Conservation (phyloP, 306 rosid species). For the Acmispon strigosus region DNA sequence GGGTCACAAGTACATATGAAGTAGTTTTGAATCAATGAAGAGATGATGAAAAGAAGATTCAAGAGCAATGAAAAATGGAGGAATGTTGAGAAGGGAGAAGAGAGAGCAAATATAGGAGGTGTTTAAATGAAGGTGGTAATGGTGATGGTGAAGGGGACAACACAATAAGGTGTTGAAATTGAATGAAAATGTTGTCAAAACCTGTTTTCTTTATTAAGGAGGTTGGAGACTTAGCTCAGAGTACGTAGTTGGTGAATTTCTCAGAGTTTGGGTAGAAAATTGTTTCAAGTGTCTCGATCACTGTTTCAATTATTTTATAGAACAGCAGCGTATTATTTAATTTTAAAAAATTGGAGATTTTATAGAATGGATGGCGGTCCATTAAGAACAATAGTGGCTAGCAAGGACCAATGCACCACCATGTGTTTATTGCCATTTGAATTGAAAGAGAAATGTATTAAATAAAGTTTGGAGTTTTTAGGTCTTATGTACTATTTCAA, state of each 20-base stretch:
- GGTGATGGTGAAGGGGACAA: slow-evolving; percentile 30
- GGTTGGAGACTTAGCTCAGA: slow-evolving; percentile 27
- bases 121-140: slow-evolving; percentile 32
- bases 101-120: slow-evolving; percentile 31
- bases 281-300: slow-evolving; percentile 38
- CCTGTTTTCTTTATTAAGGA: slow-evolving; percentile 25
- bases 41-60: not conserved
- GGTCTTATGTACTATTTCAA: not conserved
- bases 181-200: slow-evolving; percentile 24
- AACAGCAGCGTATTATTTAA: slow-evolving; percentile 31
- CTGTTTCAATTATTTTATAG: slow-evolving; percentile 16
- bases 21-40: slow-evolving; percentile 6
- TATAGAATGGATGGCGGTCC: slow-evolving; percentile 23
- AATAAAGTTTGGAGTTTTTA: not conserved
- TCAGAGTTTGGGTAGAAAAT: slow-evolving; percentile 43
- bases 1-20: not conserved
- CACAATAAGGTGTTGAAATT: slow-evolving; percentile 15
- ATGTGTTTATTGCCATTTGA: slow-evolving; percentile 18
- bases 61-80: slow-evolving; percentile 6
- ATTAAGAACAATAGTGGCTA: slow-evolving; percentile 18
- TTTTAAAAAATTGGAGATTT: slow-evolving; percentile 15
- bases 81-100: slow-evolving; percentile 17
- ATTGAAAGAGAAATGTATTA: slow-evolving; percentile 7
- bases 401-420: not conserved
- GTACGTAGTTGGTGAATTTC: slow-evolving; percentile 45